Evolutionary conservation across 2,329 filamentous ascomycete species (phyloP), one percentile per base, ranked within the genome.

Genomic region (Helotiales sp.): DNA sequence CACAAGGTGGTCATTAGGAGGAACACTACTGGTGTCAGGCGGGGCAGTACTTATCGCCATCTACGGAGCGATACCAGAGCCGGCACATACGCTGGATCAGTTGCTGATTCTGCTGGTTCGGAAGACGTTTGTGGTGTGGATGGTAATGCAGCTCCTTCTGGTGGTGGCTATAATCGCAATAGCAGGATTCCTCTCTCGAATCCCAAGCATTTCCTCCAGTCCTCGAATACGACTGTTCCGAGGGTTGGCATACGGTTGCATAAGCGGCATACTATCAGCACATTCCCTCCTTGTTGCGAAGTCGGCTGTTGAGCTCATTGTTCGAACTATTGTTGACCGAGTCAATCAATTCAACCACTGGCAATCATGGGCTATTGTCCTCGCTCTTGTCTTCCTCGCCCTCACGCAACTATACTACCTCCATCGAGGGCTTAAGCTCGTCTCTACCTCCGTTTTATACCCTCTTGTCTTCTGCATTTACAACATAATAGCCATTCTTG

Each of bases 391-490:
- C 58, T 80, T 81, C 3, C 81, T 98, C 60, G 93, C 95, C 4
- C 81, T 99, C 44, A 89, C 87, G 44, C 95, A 99, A 74, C 83
- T 99, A 5, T 99, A 96, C 76, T 98, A 96, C 74, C 84, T 99
- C 60, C 95, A 99, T 71, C 85, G 91, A 42, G 95, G 95, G 53
- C 81, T 99, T 62, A 96, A 96, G 75, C 82, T 99, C 52, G 92
- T 96, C 73, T 97, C 93, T 54, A 98, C 95, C 22, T 96, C 91
- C 68, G 89, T 98, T 61, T 81, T 99, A 65, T 99, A 99, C 74
- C 95, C 95, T 5, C 87, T 98, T 67, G 93, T 98, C 36, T 99
- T 99, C 75, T 99, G 95, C 80, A 86, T 98, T 63, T 99, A 98
- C 81, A 99, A 99, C 79, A 96, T 99, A 69, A 93, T 98, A 70